phyloP scores from a whole-genome alignment of 495 filamentous ascomycete species.

The Neurospora terricola region DNA sequence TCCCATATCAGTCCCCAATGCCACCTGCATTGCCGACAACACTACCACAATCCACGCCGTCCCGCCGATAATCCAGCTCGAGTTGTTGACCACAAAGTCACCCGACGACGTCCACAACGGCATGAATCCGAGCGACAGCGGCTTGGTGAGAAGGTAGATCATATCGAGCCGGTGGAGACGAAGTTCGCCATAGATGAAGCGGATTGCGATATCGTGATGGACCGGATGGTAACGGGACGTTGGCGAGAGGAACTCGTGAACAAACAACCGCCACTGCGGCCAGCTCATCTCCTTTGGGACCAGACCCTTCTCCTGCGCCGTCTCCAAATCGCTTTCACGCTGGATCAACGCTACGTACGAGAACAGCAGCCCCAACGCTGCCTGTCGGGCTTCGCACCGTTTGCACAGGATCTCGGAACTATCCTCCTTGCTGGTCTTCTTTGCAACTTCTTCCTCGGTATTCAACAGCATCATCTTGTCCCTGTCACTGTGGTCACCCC shows the following conservation, averaged over 20 bases:
- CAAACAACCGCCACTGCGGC: conserved; percentile 6
- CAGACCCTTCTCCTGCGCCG: conserved; percentile 24
- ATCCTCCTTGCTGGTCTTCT: background rate
- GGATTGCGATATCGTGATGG: conserved; percentile 24
- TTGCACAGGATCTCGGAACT: background rate
- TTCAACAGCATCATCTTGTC: background rate
- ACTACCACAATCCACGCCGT: conserved; percentile 45
- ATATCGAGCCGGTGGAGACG: conserved; percentile 31
- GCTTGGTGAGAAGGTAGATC: conserved; percentile 14
- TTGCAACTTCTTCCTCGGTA: background rate
- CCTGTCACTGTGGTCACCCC: background rate
- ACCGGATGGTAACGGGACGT: conserved; percentile 15
- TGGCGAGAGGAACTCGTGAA: conserved; percentile 3
- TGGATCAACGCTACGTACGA: conserved; percentile 28
- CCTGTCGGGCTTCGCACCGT: background rate
- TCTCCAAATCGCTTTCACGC: conserved; percentile 27
- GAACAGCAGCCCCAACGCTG: conserved; percentile 27
- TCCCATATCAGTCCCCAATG: conserved; percentile 24
- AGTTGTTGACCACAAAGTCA: conserved; percentile 35
- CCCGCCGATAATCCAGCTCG: conserved; percentile 32
- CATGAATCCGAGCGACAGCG: conserved; percentile 11
- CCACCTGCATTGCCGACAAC: conserved; percentile 51
- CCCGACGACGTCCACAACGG: conserved; percentile 22
- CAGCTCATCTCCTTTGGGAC: conserved; percentile 20
- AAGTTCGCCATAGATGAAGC: conserved; percentile 38